Evolutionary conservation across 2,329 filamentous ascomycete genomes (phyloP).

Genomic region (Xylariaceae sp.): DNA sequence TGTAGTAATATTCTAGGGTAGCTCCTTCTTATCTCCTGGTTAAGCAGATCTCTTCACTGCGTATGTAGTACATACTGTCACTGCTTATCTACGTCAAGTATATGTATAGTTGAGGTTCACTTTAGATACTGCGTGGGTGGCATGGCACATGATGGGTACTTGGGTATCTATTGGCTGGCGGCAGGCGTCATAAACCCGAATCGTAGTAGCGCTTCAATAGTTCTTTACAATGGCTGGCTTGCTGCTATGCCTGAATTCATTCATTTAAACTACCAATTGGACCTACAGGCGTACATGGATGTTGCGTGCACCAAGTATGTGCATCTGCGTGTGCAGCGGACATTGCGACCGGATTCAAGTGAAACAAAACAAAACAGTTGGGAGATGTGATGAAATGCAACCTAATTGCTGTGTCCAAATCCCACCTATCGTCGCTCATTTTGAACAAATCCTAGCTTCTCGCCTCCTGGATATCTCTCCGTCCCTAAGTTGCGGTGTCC

Average conservation of each 20-base stretch:
- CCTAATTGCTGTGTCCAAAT: neutral
- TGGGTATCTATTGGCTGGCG: conserved; percentile 5
- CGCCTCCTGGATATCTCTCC: neutral
- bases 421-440: neutral
- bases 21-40: neutral
- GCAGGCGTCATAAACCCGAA: conserved; percentile 5
- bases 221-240: conserved; percentile 9
- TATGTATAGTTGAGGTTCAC: too few relatives aligned
- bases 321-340: too few relatives aligned
- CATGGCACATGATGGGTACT: conserved; percentile 7
- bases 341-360: neutral
- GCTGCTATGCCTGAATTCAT: conserved; percentile 26
- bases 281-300: too few relatives aligned
- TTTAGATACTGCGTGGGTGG: too few relatives aligned
- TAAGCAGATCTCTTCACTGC: neutral
- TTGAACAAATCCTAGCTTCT: neutral
- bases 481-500: neutral
- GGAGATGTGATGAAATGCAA: conserved; percentile 3
- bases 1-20: too few relatives aligned
- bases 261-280: too few relatives aligned
- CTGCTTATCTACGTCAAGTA: too few relatives aligned
- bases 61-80: neutral
- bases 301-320: too few relatives aligned
- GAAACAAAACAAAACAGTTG: conserved; percentile 11
- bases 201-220: conserved; percentile 14